Conservation (phyloP, 2,329 filamentous ascomycete genomes). For the Colletotrichum gloeosporioides region DNA sequence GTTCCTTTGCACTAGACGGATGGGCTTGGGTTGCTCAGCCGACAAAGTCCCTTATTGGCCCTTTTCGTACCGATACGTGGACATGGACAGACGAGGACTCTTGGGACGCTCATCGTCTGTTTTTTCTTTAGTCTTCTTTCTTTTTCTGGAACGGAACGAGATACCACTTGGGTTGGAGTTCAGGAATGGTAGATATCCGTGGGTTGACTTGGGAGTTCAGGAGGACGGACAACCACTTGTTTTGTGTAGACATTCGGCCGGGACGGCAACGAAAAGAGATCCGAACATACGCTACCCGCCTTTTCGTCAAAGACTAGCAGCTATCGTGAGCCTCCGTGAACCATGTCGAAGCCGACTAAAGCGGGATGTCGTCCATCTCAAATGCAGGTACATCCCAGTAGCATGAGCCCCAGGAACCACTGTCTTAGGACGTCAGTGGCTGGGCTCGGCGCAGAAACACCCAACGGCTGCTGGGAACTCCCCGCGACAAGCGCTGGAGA, state of each 20-base stretch:
- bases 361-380: neutral
- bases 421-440: neutral
- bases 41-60: neutral
- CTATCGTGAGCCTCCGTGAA: neutral
- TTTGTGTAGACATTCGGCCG: neutral
- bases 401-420: neutral
- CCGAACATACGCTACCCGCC: neutral
- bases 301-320: neutral
- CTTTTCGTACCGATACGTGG: neutral
- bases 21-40: neutral
- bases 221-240: neutral
- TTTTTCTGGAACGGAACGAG: neutral
- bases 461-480: neutral
- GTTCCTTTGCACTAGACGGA: neutral
- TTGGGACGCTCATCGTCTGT: neutral
- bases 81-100: neutral
- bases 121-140: neutral
- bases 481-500: constrained; percentile 11
- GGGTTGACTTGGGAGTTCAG: neutral
- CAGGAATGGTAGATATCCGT: neutral
- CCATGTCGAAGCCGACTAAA: neutral
- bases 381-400: neutral
- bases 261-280: neutral
- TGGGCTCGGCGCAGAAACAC: neutral
- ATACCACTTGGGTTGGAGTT: neutral